Conservation (phyloP, 1,284 basidiomycete species). For the Pseudozyma tsukubaensis region DNA sequence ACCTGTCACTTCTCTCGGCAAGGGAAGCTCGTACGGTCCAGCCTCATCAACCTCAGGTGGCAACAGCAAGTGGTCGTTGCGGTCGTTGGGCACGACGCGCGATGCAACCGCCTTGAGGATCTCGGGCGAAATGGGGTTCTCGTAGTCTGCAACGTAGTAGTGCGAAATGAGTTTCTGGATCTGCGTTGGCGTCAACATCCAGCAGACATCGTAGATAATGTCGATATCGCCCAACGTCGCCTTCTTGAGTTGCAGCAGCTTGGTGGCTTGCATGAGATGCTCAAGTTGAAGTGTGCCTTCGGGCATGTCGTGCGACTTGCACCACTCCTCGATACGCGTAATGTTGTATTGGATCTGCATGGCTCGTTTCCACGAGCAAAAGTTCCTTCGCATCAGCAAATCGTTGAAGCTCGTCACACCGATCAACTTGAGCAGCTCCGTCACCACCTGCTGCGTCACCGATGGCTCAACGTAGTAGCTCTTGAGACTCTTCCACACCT, state of each 20-base stretch:
- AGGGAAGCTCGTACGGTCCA: slow-evolving; percentile 66
- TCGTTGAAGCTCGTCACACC: slow-evolving; percentile 99
- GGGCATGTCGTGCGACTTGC: slow-evolving; percentile 84
- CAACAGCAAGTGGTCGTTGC: slow-evolving; percentile 67
- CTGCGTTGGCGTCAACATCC: slow-evolving; percentile 99
- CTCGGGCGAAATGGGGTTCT: slow-evolving; percentile 71
- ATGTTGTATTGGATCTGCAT: slow-evolving; percentile 69
- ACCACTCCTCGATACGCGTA: slow-evolving; percentile 84
- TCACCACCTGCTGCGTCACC: slow-evolving; percentile 95
- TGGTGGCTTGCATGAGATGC: slow-evolving; percentile 99
- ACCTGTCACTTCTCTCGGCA: slow-evolving; percentile 67
- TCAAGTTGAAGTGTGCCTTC: slow-evolving; percentile 97
- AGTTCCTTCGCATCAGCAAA: slow-evolving; percentile 96
- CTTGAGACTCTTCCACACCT: slow-evolving; percentile 98
- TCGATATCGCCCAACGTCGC: slow-evolving; percentile 81
- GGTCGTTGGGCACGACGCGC: slow-evolving; percentile 67
- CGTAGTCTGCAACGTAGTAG: slow-evolving; percentile 98
- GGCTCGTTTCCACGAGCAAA: slow-evolving; percentile 98
- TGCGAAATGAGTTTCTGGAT: slow-evolving; percentile 98
- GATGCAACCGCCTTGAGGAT: slow-evolving; percentile 68
- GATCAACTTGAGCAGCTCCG: slow-evolving; percentile 93
- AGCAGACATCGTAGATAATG: slow-evolving; percentile 98
- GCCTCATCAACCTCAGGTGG: slow-evolving; percentile 69
- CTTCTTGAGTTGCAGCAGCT: slow-evolving; percentile 97
- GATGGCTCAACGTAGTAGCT: slow-evolving; percentile 99